Percentiles rank a stretch among this genome's conserved stretches.
Conservation (phyloP, 108 stramenopile species). For the Seminavis robusta region DNA sequence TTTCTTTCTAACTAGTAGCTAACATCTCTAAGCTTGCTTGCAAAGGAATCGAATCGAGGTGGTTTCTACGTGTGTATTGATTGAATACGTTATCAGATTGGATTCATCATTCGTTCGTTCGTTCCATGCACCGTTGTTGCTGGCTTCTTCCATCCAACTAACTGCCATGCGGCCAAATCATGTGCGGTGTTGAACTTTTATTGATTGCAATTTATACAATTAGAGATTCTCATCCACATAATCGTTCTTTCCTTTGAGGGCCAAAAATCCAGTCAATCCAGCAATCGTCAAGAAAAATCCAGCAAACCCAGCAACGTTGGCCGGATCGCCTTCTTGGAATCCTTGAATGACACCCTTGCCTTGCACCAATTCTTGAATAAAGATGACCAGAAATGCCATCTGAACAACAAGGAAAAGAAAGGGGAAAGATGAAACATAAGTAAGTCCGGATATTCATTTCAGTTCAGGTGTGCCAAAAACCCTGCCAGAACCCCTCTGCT, state of each 20-base stretch:
- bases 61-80: no score
- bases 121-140: no score
- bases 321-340: slow-evolving; percentile 67
- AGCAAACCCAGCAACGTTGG: slow-evolving; percentile 42
- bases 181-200: no score
- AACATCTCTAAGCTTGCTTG: no score
- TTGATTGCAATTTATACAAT: not conserved
- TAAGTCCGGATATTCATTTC: not conserved
- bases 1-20: no score
- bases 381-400: slow-evolving; percentile 77
- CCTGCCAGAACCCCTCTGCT: not conserved
- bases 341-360: slow-evolving; percentile 78
- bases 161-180: no score
- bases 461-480: not conserved
- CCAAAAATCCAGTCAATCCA: slow-evolving; percentile 72
- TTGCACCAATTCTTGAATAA: slow-evolving; percentile 77
- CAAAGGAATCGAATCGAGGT: no score
- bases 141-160: no score
- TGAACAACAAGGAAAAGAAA: slow-evolving; percentile 5
- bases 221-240: slow-evolving; percentile 8
- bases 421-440: not conserved
- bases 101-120: no score
- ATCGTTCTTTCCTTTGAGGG: slow-evolving; percentile 70
- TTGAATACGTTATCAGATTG: no score
- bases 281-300: slow-evolving; percentile 34